Evolutionary conservation across 768 basidiomycete species (phyloP).

Genomic region (Lyophyllum atratum): DNA sequence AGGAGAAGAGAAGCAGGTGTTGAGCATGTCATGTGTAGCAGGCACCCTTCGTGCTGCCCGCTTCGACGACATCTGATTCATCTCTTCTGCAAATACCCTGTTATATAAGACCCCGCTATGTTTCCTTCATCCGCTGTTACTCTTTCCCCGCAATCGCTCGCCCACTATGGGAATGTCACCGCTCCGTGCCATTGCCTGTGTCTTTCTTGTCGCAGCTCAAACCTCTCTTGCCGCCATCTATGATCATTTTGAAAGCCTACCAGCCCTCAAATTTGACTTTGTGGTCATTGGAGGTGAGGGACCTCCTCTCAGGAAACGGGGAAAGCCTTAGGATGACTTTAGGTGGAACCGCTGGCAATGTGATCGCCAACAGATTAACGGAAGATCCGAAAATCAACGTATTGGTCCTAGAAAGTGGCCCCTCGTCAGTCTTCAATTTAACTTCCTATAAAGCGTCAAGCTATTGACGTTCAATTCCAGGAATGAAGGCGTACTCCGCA

Average conservation of each 20-base stretch:
- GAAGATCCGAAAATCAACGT: constrained; percentile 10
- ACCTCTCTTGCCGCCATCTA: background rate
- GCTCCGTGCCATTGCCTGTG: too few relatives aligned
- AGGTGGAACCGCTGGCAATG: constrained; percentile 21
- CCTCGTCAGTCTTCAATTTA: constrained; percentile 4
- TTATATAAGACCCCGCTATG: too few relatives aligned
- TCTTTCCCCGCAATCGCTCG: too few relatives aligned
- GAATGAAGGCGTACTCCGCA: constrained; percentile 21
- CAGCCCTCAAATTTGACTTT: background rate
- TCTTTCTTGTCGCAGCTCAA: too few relatives aligned
- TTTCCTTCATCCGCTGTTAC: too few relatives aligned
- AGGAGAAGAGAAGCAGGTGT: too few relatives aligned
- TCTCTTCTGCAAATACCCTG: too few relatives aligned
- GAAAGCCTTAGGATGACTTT: background rate
- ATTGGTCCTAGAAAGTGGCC: constrained; percentile 15
- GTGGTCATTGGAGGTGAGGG: background rate
- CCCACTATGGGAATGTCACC: too few relatives aligned
- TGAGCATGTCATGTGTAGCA: too few relatives aligned
- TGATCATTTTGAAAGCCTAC: background rate
- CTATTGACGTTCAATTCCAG: constrained; percentile 7
- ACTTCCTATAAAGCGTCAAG: background rate
- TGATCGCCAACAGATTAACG: too few relatives aligned
- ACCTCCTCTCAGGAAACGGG: background rate
- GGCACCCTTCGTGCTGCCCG: too few relatives aligned
- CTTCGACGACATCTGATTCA: too few relatives aligned